These are phyloP conservation scores for Brasenia schreberi DNA, from an alignment of 164 flowering plant genomes.

Conservation along the genomic window DNA sequence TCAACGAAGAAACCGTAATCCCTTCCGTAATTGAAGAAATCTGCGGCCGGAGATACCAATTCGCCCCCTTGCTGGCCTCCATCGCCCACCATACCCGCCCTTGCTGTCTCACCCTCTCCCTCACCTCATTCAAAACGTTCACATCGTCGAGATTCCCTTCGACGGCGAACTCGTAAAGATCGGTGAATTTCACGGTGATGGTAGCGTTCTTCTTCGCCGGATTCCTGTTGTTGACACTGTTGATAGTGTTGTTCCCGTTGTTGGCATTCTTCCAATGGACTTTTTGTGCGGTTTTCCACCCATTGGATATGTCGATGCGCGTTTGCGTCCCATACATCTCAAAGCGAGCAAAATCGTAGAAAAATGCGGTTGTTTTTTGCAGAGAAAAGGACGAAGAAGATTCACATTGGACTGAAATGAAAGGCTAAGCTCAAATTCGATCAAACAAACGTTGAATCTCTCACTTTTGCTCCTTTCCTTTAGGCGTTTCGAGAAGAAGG, in stretches of 20 bases:
- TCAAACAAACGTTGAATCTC: too few species aligned
- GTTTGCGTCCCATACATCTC: conserved; percentile 48
- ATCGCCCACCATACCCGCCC: conserved; percentile 89
- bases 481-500: neutral
- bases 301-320: conserved; percentile 39
- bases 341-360: neutral
- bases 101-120: conserved; percentile 89
- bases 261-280: conserved; percentile 54
- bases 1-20: conserved; percentile 32
- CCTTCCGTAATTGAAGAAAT: conserved; percentile 35
- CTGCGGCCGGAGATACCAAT: conserved; percentile 82
- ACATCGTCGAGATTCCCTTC: conserved; percentile 99
- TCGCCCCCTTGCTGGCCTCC: conserved; percentile 85
- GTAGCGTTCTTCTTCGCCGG: conserved; percentile 32
- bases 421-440: too few species aligned
- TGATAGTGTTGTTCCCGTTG: conserved; percentile 24
- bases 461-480: neutral
- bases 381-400: neutral
- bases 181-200: conserved; percentile 75
- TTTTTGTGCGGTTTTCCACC: conserved; percentile 35
- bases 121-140: conserved; percentile 88
- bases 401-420: neutral
- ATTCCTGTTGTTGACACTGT: neutral
- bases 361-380: neutral
- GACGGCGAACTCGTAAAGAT: conserved; percentile 84